Conservation (phyloP, 2,329 filamentous ascomycete species). For the Sarocladium oryzae region DNA sequence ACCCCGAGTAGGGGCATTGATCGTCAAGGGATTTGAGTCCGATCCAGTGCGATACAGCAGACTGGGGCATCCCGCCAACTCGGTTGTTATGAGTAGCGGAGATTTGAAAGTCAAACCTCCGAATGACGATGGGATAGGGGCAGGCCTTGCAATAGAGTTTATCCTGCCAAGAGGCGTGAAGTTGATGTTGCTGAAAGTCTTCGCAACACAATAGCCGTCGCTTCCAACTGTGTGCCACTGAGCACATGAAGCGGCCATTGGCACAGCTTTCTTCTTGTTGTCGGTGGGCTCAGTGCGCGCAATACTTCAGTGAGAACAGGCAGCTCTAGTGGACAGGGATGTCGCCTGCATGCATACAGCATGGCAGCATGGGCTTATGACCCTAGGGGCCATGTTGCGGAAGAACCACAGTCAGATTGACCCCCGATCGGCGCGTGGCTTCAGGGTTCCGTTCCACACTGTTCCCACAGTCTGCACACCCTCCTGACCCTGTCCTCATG, state of each 20-base stretch:
- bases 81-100: background rate
- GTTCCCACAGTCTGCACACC: background rate
- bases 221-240: too few relatives aligned
- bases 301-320: too few relatives aligned
- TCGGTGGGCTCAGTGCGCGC: too few relatives aligned
- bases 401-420: slow-evolving; percentile 9
- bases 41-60: background rate
- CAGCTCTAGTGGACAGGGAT: too few relatives aligned
- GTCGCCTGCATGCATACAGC: too few relatives aligned
- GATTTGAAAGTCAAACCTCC: background rate
- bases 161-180: too few relatives aligned
- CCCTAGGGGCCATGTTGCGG: background rate
- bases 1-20: background rate
- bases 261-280: too few relatives aligned
- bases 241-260: too few relatives aligned
- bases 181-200: too few relatives aligned
- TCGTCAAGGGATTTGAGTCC: background rate
- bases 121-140: background rate
- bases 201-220: too few relatives aligned
- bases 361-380: background rate
- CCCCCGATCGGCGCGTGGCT: slow-evolving; percentile 8
- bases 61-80: background rate
- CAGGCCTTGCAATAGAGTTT: background rate
- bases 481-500: background rate
- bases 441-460: slow-evolving; percentile 8